These are phyloP conservation scores for Colletotrichum incanum DNA, from an alignment of 2,329 filamentous ascomycete species.

Conservation along the genomic window DNA sequence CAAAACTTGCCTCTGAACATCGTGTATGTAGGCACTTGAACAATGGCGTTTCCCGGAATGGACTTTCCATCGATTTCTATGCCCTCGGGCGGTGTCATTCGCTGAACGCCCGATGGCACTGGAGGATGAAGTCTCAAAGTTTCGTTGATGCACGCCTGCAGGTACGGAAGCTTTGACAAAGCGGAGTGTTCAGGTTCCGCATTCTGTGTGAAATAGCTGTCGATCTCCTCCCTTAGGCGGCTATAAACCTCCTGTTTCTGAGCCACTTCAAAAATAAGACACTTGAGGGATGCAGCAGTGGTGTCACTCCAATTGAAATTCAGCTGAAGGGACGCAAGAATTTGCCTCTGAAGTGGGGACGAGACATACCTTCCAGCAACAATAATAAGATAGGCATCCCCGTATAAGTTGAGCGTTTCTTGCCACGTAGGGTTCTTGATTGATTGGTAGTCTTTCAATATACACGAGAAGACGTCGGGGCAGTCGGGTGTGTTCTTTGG, in stretches of 20 bases:
- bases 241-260: slow-evolving; percentile 17
- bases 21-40: slow-evolving; percentile 51
- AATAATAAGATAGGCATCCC: slow-evolving; percentile 50
- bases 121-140: slow-evolving; percentile 56
- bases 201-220: slow-evolving; percentile 43
- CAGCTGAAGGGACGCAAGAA: neutral
- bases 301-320: slow-evolving; percentile 38
- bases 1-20: slow-evolving; percentile 44
- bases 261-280: slow-evolving; percentile 43
- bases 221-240: slow-evolving; percentile 38
- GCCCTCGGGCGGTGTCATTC: slow-evolving; percentile 57
- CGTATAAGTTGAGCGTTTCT: slow-evolving; percentile 47
- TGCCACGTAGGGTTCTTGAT: slow-evolving; percentile 44
- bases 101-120: slow-evolving; percentile 53
- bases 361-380: slow-evolving; percentile 51
- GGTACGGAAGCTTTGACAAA: slow-evolving; percentile 48
- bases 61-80: slow-evolving; percentile 51
- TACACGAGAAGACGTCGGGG: slow-evolving; percentile 52
- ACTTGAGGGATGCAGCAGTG: slow-evolving; percentile 41
- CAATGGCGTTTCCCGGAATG: slow-evolving; percentile 55
- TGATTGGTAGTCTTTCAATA: slow-evolving; percentile 49
- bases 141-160: slow-evolving; percentile 59
- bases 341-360: neutral
- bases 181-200: slow-evolving; percentile 40
- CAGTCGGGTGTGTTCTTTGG: slow-evolving; percentile 43